These are phyloP conservation scores for Avena atlantica DNA, from an alignment of 176 grass and related monocot genomes.

Conservation along the genomic window DNA sequence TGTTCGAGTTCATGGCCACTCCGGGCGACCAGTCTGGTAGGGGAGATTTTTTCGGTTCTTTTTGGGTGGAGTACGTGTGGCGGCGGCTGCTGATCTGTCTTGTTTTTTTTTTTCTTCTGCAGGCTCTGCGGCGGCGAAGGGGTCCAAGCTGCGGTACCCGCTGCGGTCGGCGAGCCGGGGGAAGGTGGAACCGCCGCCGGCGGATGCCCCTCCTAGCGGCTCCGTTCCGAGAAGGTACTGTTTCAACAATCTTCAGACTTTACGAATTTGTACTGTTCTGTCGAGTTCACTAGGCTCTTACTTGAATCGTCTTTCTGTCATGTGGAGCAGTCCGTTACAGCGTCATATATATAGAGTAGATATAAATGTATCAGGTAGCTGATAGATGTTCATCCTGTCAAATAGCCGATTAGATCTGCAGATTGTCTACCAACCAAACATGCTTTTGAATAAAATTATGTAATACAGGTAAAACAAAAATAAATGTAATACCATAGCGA, in stretches of 20 bases:
- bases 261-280: not conserved
- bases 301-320: not conserved
- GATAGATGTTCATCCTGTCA: not conserved
- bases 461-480: not conserved
- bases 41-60: not conserved
- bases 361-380: not conserved
- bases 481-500: not conserved
- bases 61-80: not conserved
- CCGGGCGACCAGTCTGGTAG: slow-evolving; percentile 27
- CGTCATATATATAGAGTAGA: not conserved
- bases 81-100: not conserved
- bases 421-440: not conserved
- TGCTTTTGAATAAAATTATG: not conserved
- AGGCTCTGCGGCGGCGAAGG: slow-evolving; percentile 42
- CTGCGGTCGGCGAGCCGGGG: slow-evolving; percentile 59
- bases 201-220: slow-evolving; percentile 29
- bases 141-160: slow-evolving; percentile 73
- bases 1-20: slow-evolving; percentile 36
- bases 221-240: slow-evolving; percentile 55
- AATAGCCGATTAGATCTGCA: not conserved
- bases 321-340: not conserved
- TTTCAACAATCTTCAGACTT: not conserved
- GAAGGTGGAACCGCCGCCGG: slow-evolving; percentile 21
- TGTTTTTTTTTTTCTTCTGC: not conserved
- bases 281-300: not conserved